Conservation (phyloP, 768 basidiomycete genomes). For the Lanmaoa rubissima region DNA sequence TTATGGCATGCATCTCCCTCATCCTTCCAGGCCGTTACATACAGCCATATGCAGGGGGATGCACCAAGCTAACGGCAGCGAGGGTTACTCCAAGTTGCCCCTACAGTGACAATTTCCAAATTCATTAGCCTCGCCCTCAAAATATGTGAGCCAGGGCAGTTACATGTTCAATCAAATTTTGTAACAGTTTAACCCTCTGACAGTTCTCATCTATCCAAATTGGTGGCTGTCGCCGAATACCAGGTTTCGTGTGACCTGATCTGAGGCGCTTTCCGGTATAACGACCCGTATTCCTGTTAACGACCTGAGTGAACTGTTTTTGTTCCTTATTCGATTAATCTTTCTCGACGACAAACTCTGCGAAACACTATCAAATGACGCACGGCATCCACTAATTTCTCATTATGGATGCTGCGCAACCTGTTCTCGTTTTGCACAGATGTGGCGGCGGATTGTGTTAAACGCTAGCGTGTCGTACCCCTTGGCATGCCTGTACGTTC, state of each 20-base stretch:
- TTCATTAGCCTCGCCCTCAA: constrained; percentile 22
- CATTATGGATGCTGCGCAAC: constrained; percentile 26
- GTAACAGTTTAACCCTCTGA: constrained; percentile 26
- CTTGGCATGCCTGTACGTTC: constrained; percentile 21
- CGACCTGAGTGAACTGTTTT: constrained; percentile 15
- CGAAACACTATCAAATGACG: constrained; percentile 38
- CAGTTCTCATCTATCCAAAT: constrained; percentile 33
- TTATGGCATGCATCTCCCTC: constrained; percentile 29
- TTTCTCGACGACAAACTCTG: constrained; percentile 36
- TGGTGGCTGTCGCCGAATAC: constrained; percentile 16
- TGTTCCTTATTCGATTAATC: constrained; percentile 34
- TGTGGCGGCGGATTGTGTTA: constrained; percentile 21
- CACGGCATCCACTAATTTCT: constrained; percentile 28
- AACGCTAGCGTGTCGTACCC: constrained; percentile 22
- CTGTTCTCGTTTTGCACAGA: constrained; percentile 29
- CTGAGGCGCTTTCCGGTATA: constrained; percentile 17
- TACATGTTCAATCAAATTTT: constrained; percentile 26
- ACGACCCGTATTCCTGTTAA: constrained; percentile 14
- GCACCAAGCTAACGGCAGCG: constrained; percentile 26
- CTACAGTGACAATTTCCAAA: constrained; percentile 21
- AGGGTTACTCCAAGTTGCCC: constrained; percentile 13
- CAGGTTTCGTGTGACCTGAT: constrained; percentile 26
- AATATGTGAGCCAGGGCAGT: constrained; percentile 26
- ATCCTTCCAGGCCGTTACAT: constrained; percentile 31
- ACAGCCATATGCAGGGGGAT: constrained; percentile 36